These are phyloP conservation scores for Puccinia horiana DNA, from an alignment of 1,284 basidiomycete genomes.

Conservation along the genomic window DNA sequence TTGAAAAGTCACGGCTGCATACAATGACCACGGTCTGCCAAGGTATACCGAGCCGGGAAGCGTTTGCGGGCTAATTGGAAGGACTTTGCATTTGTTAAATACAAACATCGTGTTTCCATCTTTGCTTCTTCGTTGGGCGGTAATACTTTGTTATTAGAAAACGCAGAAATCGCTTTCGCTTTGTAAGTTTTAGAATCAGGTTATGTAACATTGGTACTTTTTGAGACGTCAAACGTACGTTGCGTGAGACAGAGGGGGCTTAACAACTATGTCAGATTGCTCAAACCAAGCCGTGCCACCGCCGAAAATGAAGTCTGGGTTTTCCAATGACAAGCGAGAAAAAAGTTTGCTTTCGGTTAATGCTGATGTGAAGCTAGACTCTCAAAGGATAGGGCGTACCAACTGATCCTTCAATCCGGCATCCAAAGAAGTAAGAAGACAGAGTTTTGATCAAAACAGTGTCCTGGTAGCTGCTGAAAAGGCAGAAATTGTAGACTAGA, in stretches of 20 bases:
- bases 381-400: not conserved
- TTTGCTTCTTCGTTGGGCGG: not conserved
- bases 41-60: slow-evolving; percentile 1
- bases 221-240: slow-evolving; percentile 2
- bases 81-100: slow-evolving; percentile 20
- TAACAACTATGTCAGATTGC: not conserved
- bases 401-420: slow-evolving; percentile 26
- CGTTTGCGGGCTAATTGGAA: not conserved
- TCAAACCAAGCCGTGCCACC: slow-evolving; percentile 29
- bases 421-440: slow-evolving; percentile 14
- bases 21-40: slow-evolving; percentile 23
- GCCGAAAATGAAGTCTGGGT: slow-evolving; percentile 43
- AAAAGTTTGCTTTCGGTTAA: not conserved
- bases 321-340: not conserved
- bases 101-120: not conserved
- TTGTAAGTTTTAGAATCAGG: too few relatives aligned
- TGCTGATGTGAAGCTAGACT: too few relatives aligned
- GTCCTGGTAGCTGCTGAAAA: slow-evolving; percentile 41
- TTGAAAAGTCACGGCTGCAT: slow-evolving; percentile 29
- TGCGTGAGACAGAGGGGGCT: not conserved
- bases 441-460: slow-evolving; percentile 4
- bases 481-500: slow-evolving; percentile 9
- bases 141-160: slow-evolving; percentile 17
- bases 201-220: too few relatives aligned
- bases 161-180: too few relatives aligned